Evolutionary conservation across 2,329 filamentous ascomycete species (phyloP), one percentile per base, ranked within the genome.

Genomic region (Claviceps sp.): DNA sequence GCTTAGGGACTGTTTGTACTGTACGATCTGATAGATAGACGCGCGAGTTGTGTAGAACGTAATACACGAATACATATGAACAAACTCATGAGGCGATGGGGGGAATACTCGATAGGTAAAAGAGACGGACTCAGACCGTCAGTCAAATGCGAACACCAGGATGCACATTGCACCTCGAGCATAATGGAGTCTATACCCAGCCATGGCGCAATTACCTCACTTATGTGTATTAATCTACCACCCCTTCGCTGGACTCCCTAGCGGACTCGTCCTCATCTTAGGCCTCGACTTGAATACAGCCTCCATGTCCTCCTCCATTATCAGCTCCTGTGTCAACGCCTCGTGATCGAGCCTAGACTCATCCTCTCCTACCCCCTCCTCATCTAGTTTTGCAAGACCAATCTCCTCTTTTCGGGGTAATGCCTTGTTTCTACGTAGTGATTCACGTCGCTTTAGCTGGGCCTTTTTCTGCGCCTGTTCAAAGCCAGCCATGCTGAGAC

Each of bases 221-320:
- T 46, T 18, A 18, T 2, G 16, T 34, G 9, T 37, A 42, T 42
- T 11, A 14, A 16, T n/a, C 47, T 40, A 52, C 62, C 61, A 68
- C 26, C 67, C 64, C 53, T 64, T 69, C 5, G 63, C 67, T 2
- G 77, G 77, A 52, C 72, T 77, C 8, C 72, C 70, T 2, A 81
- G 64, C 1, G 89, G 88, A 64, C 88, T 95, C 11, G 79, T 79
- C 57, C 84, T 83, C 58, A 96, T 81, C 65, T 82, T 85, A 0
- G 90, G 90, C 57, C 90, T 70, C 56, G 86, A 90, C 68, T 84
- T 87, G 65, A 96, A 96, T 1, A 95, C 84, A 26, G 84, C 85
- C 54, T 86, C 84, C 65, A 88, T 86, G 55, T 94, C 88, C 57
- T 88, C 82, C 51, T 83, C 76, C 16, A 54, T 75, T 52, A 95